phyloP scores from a whole-genome alignment of 805 yeast species.

The Nakazawaea sp. region DNA sequence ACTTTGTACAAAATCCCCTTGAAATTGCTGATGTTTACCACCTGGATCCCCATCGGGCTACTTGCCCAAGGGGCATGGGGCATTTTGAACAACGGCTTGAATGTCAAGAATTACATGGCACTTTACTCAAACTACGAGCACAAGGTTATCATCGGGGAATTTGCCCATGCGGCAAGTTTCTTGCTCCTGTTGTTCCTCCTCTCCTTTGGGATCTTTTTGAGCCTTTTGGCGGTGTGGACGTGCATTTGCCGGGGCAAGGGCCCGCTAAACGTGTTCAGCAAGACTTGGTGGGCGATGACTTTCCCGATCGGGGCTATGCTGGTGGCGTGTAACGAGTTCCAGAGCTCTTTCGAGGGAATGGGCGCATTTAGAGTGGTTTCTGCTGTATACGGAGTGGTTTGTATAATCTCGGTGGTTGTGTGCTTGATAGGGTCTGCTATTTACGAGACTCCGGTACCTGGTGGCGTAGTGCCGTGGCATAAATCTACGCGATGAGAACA shows the following conservation, averaged over 20 bases:
- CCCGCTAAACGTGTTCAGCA: slow-evolving; percentile 35
- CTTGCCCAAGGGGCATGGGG: slow-evolving; percentile 82
- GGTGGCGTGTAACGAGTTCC: slow-evolving; percentile 49
- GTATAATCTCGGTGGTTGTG: slow-evolving; percentile 36
- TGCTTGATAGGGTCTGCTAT: slow-evolving; percentile 32
- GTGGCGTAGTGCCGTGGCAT: too few species aligned
- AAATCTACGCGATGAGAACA: too few species aligned
- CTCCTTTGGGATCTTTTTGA: slow-evolving; percentile 22
- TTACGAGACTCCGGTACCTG: slow-evolving; percentile 27
- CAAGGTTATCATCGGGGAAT: slow-evolving; percentile 3
- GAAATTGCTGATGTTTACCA: slow-evolving; percentile 47
- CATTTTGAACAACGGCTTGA: slow-evolving; percentile 46
- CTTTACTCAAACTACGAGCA: slow-evolving; percentile 1
- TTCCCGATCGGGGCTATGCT: slow-evolving; percentile 88
- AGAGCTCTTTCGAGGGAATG: slow-evolving; percentile 35
- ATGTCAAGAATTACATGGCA: slow-evolving; percentile 19
- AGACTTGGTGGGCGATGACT: slow-evolving; percentile 77
- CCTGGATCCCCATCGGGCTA: slow-evolving; percentile 77
- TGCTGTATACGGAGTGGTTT: slow-evolving; percentile 49
- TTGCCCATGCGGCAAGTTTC: slow-evolving; percentile 7
- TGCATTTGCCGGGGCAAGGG: slow-evolving; percentile 11
- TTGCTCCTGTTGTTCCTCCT: slow-evolving; percentile 9
- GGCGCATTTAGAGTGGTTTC: slow-evolving; percentile 56
- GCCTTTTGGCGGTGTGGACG: slow-evolving; percentile 28
- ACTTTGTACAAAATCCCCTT: slow-evolving; percentile 54